Evolutionary conservation across 1,139 yeast genomes (phyloP).

Genomic region (Pichia sp.): DNA sequence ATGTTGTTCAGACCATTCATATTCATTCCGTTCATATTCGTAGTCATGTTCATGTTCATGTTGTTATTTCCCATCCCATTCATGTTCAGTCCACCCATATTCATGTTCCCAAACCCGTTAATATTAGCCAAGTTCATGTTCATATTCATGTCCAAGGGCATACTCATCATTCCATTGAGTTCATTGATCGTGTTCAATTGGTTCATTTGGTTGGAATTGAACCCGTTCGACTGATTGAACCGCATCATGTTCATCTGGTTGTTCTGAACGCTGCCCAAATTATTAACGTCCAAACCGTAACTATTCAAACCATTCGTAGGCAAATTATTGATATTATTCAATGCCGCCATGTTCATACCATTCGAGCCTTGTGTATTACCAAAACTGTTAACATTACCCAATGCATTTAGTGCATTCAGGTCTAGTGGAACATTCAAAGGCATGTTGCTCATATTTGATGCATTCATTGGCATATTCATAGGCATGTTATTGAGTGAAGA

Average conservation of each 20-base stretch:
- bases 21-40: slow-evolving; percentile 1
- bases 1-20: neutral
- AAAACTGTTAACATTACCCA: neutral
- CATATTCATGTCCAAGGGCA: slow-evolving; percentile 6
- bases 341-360: neutral
- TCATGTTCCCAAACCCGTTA: neutral
- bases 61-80: neutral
- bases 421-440: neutral
- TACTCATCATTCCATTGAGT: neutral
- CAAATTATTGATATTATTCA: neutral
- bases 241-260: neutral
- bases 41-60: slow-evolving; percentile 2
- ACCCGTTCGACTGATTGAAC: neutral
- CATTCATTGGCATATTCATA: no score
- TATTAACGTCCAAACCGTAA: neutral
- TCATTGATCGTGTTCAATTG: neutral
- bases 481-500: no score
- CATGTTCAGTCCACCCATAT: neutral
- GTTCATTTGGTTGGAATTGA: neutral
- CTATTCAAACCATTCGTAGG: no score
- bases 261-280: neutral
- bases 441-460: neutral
- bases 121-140: neutral
- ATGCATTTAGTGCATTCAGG: no score
- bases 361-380: neutral